Evolutionary conservation across 345 rosid genomes (phyloP).

Genomic region (Durio zibethinus): DNA sequence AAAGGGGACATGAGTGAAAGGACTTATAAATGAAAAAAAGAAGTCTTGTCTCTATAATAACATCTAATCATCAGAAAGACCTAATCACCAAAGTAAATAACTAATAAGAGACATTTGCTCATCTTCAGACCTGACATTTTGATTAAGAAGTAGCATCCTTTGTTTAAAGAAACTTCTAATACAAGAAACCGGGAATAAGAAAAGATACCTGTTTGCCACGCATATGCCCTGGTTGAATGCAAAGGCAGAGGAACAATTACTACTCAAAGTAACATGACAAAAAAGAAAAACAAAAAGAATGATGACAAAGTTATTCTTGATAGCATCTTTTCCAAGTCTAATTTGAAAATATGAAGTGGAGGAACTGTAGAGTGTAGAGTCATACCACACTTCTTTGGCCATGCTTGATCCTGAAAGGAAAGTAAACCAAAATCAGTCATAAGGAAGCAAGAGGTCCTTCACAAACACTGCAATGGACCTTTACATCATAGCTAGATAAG

Average conservation of each 20-base stretch:
- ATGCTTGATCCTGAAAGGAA: conserved; percentile 50
- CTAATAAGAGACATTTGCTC: background rate
- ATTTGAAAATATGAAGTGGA: conserved; percentile 4
- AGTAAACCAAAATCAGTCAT: background rate
- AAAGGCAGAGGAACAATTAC: background rate
- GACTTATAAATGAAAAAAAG: background rate
- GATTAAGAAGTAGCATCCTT: background rate
- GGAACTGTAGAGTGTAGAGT: background rate
- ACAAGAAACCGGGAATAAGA: conserved; percentile 6
- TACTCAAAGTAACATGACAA: background rate
- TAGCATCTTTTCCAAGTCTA: background rate
- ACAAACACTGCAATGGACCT: background rate
- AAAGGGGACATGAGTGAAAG: background rate
- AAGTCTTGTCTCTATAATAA: background rate
- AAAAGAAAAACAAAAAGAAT: background rate
- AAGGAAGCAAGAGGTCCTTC: background rate
- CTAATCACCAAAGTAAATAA: background rate
- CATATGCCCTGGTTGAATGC: conserved; percentile 41
- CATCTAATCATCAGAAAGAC: background rate
- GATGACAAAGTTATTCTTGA: background rate
- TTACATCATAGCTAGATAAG: background rate
- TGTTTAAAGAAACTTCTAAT: background rate
- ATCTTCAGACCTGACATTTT: background rate
- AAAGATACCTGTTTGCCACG: conserved; percentile 47
- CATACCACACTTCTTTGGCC: conserved; percentile 64